These are phyloP conservation scores for Skeletonema marinoi DNA, from an alignment of 108 stramenopile genomes.

Conservation along the genomic window DNA sequence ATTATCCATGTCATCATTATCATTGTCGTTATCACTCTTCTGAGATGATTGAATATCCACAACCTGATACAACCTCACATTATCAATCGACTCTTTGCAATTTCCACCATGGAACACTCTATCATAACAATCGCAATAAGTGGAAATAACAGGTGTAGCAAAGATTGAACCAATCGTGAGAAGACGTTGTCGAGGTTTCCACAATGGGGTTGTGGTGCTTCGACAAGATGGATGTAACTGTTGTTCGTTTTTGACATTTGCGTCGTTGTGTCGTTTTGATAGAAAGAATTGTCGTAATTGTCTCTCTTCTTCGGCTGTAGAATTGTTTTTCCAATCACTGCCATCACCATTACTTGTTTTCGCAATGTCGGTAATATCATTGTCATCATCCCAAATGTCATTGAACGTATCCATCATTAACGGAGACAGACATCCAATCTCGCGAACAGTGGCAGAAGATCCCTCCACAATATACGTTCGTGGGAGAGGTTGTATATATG, in stretches of 20 bases:
- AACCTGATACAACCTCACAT: constrained; percentile 1
- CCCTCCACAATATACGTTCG: background rate
- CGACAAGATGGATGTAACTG: constrained; percentile 48
- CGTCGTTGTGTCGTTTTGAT: background rate
- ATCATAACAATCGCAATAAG: constrained; percentile 5
- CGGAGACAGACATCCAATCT: constrained; percentile 37
- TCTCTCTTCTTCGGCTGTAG: background rate
- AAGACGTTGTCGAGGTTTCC: constrained; percentile 35
- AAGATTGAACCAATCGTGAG: constrained; percentile 44
- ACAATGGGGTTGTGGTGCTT: constrained; percentile 15
- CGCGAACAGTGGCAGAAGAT: constrained; percentile 29
- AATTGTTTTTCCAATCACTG: background rate
- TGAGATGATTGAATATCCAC: background rate
- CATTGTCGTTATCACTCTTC: background rate
- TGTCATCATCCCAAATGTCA: background rate
- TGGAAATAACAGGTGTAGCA: constrained; percentile 5
- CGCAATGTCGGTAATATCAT: background rate
- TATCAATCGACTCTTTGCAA: background rate
- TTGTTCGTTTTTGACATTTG: constrained; percentile 49
- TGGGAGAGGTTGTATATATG: constrained; percentile 1
- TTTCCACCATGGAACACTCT: background rate
- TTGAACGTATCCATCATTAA: background rate
- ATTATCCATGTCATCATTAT: background rate
- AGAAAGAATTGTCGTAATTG: constrained; percentile 37
- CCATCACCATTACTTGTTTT: background rate